These are phyloP conservation scores for Dysphania ambrosioides DNA, from an alignment of 148 eudicot species.

Conservation along the genomic window DNA sequence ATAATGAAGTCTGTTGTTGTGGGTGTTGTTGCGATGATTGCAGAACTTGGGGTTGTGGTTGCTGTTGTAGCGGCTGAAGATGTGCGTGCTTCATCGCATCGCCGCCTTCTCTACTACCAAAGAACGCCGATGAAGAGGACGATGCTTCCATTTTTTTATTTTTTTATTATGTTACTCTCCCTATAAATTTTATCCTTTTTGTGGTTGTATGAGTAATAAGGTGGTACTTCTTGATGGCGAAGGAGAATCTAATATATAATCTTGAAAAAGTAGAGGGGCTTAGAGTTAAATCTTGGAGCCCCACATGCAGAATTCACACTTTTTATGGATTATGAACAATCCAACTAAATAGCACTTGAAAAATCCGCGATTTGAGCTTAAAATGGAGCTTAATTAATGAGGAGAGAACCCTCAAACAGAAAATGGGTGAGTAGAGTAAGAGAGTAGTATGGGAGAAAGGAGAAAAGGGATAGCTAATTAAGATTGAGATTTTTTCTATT, in stretches of 20 bases:
- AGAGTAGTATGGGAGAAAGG: background rate
- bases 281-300: constrained; percentile 29
- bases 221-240: no score
- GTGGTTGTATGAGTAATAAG: no score
- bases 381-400: constrained; percentile 23
- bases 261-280: background rate
- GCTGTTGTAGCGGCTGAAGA: constrained; percentile 3
- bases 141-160: constrained; percentile 30
- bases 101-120: constrained; percentile 21
- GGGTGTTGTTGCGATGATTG: no score
- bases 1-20: constrained; percentile 5
- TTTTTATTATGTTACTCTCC: no score
- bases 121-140: constrained; percentile 28
- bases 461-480: constrained; percentile 12
- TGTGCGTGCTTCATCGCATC: constrained; percentile 2
- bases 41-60: no score
- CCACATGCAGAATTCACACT: constrained; percentile 35
- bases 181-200: no score
- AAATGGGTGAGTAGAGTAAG: background rate
- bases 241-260: constrained; percentile 30
- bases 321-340: constrained; percentile 15
- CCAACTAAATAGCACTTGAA: constrained; percentile 16
- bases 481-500: constrained; percentile 2
- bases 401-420: constrained; percentile 19
- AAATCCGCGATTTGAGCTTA: constrained; percentile 11